A percentile compares a stretch with the other conserved stretches of the same genome.
Conservation (phyloP, 2,329 filamentous ascomycete genomes). For the Aspergillus ruber region DNA sequence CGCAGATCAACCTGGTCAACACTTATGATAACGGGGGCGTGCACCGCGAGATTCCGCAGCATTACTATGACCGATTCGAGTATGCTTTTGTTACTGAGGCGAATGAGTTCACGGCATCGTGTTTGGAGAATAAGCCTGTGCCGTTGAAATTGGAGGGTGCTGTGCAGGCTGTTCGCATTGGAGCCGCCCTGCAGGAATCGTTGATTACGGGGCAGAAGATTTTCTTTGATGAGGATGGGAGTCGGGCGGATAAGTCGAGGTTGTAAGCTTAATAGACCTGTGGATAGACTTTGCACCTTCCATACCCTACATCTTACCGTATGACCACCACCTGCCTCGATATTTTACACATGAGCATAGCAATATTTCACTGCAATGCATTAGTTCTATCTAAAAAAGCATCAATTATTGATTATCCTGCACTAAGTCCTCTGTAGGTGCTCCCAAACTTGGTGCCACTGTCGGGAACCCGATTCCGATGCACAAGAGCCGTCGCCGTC, state of each 20-base stretch:
- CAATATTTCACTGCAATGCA: too few species aligned
- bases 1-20: conserved; percentile 51
- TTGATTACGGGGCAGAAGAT: conserved; percentile 52
- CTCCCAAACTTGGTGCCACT: too few species aligned
- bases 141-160: conserved; percentile 54
- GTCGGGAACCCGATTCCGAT: conserved; percentile 8
- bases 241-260: conserved; percentile 31
- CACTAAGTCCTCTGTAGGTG: too few species aligned
- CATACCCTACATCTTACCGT: neutral
- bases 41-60: conserved; percentile 53
- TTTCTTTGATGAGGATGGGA: conserved; percentile 52
- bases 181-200: conserved; percentile 53
- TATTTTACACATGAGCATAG: too few species aligned
- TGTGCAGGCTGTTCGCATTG: conserved; percentile 54
- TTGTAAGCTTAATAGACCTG: neutral
- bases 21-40: conserved; percentile 51
- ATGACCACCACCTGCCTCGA: too few species aligned
- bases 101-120: conserved; percentile 56
- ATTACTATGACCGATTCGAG: conserved; percentile 61
- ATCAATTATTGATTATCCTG: too few species aligned
- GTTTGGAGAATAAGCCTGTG: conserved; percentile 50
- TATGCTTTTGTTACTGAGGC: conserved; percentile 60
- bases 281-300: neutral
- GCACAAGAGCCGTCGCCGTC: too few species aligned
- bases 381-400: too few species aligned